Evolutionary conservation across 1,284 basidiomycete genomes (phyloP).

Genomic region (Meira miltonrushii): DNA sequence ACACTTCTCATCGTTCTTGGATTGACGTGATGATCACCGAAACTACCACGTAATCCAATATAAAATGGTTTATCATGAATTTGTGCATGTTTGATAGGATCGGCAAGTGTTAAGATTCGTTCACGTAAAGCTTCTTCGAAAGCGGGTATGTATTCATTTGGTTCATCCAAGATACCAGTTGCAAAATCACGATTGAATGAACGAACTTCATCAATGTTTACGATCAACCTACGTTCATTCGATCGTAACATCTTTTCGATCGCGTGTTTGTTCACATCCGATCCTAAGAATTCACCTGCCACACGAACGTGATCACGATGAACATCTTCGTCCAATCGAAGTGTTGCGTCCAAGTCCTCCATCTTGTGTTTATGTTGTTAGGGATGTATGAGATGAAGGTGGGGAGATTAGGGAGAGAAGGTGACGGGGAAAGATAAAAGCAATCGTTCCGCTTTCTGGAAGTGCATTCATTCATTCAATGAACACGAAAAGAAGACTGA

Average conservation of each 20-base stretch:
- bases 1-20: constrained; percentile 82
- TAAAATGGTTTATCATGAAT: constrained; percentile 66
- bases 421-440: no score
- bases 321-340: constrained; percentile 39
- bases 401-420: no score
- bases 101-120: constrained; percentile 70
- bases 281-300: constrained; percentile 81
- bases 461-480: no score
- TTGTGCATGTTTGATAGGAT: constrained; percentile 71
- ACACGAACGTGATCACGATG: constrained; percentile 57
- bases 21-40: constrained; percentile 96
- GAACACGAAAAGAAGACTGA: no score
- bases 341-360: no score
- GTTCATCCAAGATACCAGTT: constrained; percentile 69
- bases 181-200: constrained; percentile 72
- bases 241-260: constrained; percentile 77
- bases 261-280: constrained; percentile 63
- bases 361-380: no score
- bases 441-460: no score
- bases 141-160: constrained; percentile 82
- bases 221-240: constrained; percentile 80
- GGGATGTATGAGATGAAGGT: no score
- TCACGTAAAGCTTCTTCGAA: constrained; percentile 78
- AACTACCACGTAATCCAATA: constrained; percentile 94
- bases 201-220: constrained; percentile 94